Conservation (phyloP, 495 filamentous ascomycete genomes). For the Neurospora sp. region DNA sequence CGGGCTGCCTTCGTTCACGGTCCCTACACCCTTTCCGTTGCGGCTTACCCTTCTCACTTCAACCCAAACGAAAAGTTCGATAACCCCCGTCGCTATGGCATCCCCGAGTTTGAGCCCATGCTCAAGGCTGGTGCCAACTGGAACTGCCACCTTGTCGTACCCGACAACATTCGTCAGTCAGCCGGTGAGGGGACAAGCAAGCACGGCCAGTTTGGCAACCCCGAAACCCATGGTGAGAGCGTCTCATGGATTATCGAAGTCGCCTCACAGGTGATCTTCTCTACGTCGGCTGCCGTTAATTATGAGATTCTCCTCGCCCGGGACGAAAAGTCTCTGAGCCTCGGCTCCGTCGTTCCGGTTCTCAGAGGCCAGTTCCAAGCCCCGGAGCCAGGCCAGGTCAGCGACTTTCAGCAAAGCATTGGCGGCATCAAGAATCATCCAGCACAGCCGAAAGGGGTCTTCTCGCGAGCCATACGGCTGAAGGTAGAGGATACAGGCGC, state of each 20-base stretch:
- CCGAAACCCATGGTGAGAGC: constrained; percentile 34
- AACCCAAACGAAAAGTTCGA: constrained; percentile 66
- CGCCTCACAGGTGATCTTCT: constrained; percentile 85
- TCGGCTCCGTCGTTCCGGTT: constrained; percentile 46
- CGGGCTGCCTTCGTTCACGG: constrained; percentile 94
- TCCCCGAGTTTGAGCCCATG: constrained; percentile 87
- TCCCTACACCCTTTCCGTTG: constrained; percentile 80
- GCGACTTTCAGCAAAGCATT: constrained; percentile 54
- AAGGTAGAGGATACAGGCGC: constrained; percentile 77
- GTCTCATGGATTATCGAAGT: constrained; percentile 89
- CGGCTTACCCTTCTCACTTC: constrained; percentile 71
- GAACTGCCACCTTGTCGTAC: constrained; percentile 66
- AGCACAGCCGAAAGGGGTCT: constrained; percentile 60
- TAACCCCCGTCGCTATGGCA: constrained; percentile 48
- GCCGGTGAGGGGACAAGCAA: constrained; percentile 21
- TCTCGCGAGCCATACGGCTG: constrained; percentile 62
- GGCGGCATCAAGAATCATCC: constrained; percentile 31
- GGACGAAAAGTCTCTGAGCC: constrained; percentile 69
- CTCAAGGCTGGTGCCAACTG: constrained; percentile 87
- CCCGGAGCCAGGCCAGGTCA: constrained; percentile 53
- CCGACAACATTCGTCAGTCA: constrained; percentile 50
- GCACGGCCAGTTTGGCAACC: constrained; percentile 26
- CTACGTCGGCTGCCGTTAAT: constrained; percentile 72
- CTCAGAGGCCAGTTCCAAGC: constrained; percentile 32
- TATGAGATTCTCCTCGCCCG: constrained; percentile 81